Percentiles rank a stretch among this genome's conserved stretches.
phyloP scores from a whole-genome alignment of 306 rosid genomes.

The Urtica urens region DNA sequence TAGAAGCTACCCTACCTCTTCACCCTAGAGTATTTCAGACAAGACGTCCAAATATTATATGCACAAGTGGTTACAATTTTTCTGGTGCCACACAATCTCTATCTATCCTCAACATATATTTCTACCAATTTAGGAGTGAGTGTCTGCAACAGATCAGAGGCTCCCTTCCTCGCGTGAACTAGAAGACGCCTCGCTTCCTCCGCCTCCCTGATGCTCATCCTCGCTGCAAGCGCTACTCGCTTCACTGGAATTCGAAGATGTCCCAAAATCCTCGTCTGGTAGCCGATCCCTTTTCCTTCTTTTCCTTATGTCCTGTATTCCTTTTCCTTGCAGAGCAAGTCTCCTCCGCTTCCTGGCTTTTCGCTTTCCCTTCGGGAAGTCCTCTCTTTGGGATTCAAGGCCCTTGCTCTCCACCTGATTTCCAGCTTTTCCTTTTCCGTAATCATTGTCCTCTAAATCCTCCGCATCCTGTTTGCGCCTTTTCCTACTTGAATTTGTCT shows the following conservation, averaged over 20 bases:
- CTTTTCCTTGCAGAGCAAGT: slow-evolving; percentile 84
- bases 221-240: slow-evolving; percentile 70
- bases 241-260: slow-evolving; percentile 67
- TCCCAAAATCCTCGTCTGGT: slow-evolving; percentile 52
- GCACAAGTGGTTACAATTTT: too few relatives aligned
- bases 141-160: slow-evolving; percentile 28
- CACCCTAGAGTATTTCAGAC: too few relatives aligned
- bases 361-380: slow-evolving; percentile 90
- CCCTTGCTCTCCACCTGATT: slow-evolving; percentile 61
- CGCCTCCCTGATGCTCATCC: slow-evolving; percentile 56
- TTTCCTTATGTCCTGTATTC: slow-evolving; percentile 67
- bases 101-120: too few relatives aligned
- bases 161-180: slow-evolving; percentile 64
- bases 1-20: too few relatives aligned
- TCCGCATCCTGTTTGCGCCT: slow-evolving; percentile 76
- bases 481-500: slow-evolving; percentile 82
- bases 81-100: too few relatives aligned
- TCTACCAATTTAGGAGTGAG: too few relatives aligned
- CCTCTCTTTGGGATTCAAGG: slow-evolving; percentile 71
- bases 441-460: slow-evolving; percentile 79
- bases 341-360: slow-evolving; percentile 88
- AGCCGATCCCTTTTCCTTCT: slow-evolving; percentile 41
- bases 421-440: slow-evolving; percentile 38
- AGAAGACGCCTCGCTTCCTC: slow-evolving; percentile 56
- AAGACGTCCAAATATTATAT: too few relatives aligned